phyloP scores from a whole-genome alignment of 192 early-diverging fungal species.

The Oehlia diaphana region DNA sequence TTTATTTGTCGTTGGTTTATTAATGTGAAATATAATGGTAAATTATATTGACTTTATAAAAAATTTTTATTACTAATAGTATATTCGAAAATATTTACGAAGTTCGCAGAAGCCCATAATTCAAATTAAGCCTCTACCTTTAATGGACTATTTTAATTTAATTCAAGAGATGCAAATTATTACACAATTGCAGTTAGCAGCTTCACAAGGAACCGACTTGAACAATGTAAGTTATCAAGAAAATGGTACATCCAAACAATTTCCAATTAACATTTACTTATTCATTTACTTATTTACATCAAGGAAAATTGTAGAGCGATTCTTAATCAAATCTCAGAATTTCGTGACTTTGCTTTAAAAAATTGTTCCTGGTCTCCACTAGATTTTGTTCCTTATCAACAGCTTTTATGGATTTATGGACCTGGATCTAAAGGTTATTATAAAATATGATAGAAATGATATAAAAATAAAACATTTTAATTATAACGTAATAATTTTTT shows the following conservation, averaged over 20 bases:
- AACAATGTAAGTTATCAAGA: not conserved
- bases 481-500: not conserved
- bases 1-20: not conserved
- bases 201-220: not conserved
- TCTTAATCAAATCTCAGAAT: constrained; percentile 36
- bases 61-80: not conserved
- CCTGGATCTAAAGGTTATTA: constrained; percentile 36
- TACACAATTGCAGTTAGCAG: constrained; percentile 32
- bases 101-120: not conserved
- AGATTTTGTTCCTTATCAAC: constrained; percentile 66
- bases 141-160: constrained; percentile 49
- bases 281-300: not conserved
- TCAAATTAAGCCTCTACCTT: not conserved
- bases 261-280: not conserved
- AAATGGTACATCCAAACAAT: not conserved
- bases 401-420: constrained; percentile 62
- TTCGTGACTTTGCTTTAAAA: constrained; percentile 46
- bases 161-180: constrained; percentile 54
- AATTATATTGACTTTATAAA: not conserved
- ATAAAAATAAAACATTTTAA: not conserved
- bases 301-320: constrained; percentile 12
- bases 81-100: not conserved
- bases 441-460: not conserved
- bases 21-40: too few species aligned
- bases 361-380: constrained; percentile 54